Percentiles rank a stretch among this genome's conserved stretches.
These are phyloP conservation scores for Trypanosoma melophagium DNA, from an alignment of 208 protist genomes.

Conservation along the genomic window DNA sequence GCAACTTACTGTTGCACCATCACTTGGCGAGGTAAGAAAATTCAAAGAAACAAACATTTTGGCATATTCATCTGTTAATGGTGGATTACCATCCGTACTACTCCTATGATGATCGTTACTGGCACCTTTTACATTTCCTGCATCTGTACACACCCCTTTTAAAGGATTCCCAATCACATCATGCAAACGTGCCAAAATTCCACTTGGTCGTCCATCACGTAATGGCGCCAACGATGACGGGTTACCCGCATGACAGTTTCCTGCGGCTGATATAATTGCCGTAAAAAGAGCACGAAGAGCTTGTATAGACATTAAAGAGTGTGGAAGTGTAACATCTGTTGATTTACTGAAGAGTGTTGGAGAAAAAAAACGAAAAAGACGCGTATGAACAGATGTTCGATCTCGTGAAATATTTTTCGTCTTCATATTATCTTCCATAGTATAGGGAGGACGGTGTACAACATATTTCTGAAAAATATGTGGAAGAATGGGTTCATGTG, in stretches of 20 bases:
- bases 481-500: conserved; percentile 6
- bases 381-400: background rate
- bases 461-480: conserved; percentile 17
- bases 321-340: background rate
- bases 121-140: background rate
- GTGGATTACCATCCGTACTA: background rate
- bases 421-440: background rate
- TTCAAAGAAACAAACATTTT: conserved; percentile 6
- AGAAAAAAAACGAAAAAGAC: conserved; percentile 6
- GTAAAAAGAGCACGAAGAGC: conserved; percentile 10
- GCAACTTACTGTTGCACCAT: conserved; percentile 24
- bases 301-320: background rate
- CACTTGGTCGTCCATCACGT: background rate
- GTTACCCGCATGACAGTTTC: conserved; percentile 1
- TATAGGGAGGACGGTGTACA: background rate
- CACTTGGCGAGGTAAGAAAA: conserved; percentile 19
- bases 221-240: background rate
- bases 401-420: background rate
- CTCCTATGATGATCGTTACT: background rate
- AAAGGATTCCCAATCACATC: background rate
- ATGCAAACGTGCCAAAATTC: background rate
- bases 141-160: background rate
- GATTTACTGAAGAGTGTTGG: background rate
- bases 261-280: background rate
- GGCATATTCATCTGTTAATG: conserved; percentile 13